Evolutionary conservation across 768 basidiomycete species (phyloP).

Genomic region (Strobilomyces confusus): DNA sequence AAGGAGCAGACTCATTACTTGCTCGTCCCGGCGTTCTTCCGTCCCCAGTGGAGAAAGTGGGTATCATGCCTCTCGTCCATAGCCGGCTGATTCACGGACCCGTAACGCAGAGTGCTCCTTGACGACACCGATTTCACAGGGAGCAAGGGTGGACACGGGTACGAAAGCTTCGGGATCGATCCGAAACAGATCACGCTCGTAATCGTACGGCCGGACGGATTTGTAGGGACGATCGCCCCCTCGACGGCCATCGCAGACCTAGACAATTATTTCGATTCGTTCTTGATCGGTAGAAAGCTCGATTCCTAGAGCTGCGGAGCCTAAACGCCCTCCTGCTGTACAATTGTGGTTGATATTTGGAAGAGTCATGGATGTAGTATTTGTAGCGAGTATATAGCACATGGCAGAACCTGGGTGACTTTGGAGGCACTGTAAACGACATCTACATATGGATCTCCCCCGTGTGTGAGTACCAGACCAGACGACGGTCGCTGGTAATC

Average conservation of each 20-base stretch:
- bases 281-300: no score
- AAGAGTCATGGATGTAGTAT: no score
- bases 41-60: constrained; percentile 41
- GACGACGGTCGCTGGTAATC: no score
- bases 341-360: no score
- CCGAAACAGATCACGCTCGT: constrained; percentile 27
- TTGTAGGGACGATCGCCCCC: constrained; percentile 33
- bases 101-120: constrained; percentile 27
- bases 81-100: background rate
- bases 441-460: no score
- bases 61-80: constrained; percentile 9
- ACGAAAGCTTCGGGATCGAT: constrained; percentile 33
- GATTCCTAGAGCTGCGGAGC: background rate
- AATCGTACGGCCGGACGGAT: constrained; percentile 38
- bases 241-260: constrained; percentile 9
- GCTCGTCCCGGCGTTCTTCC: constrained; percentile 29
- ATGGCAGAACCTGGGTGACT: no score
- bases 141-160: constrained; percentile 30
- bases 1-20: constrained; percentile 30
- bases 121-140: constrained; percentile 27
- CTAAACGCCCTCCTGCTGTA: no score
- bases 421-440: no score
- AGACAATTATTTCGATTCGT: background rate
- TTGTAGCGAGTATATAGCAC: no score
- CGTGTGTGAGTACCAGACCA: no score